Evolutionary conservation across 2,329 filamentous ascomycete species (phyloP).

Genomic region (Neurospora crassa): DNA sequence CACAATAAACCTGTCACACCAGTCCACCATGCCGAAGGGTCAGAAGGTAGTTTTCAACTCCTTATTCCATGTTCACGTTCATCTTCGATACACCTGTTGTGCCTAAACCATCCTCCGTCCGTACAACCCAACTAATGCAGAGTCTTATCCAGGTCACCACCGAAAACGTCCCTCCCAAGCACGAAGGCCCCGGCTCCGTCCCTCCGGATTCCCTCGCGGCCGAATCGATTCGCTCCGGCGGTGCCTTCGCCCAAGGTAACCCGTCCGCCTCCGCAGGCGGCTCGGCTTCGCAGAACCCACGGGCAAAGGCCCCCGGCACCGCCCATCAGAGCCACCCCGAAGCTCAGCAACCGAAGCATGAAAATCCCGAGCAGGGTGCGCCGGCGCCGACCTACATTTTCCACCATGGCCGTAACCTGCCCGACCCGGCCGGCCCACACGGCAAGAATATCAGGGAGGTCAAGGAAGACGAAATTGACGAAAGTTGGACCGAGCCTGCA

Average conservation of each 20-base stretch:
- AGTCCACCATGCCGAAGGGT: background rate
- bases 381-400: conserved; percentile 17
- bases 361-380: conserved; percentile 10
- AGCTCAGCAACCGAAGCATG: conserved; percentile 1
- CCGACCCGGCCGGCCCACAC: conserved; percentile 14
- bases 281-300: background rate
- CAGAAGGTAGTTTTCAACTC: background rate
- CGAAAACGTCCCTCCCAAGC: conserved; percentile 36
- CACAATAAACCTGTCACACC: background rate
- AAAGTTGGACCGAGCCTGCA: conserved; percentile 14
- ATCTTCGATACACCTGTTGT: background rate
- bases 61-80: background rate
- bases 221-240: conserved; percentile 54
- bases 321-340: background rate
- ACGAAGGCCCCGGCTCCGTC: conserved; percentile 56
- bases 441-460: conserved; percentile 21
- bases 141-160: conserved; percentile 31
- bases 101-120: background rate
- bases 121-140: background rate
- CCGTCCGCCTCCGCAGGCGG: conserved; percentile 28
- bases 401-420: conserved; percentile 1
- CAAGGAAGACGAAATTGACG: conserved; percentile 18
- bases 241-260: conserved; percentile 50
- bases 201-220: conserved; percentile 64
- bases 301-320: background rate